A percentile compares a stretch with the other conserved stretches of the same genome.
Conservation (phyloP, 129 eudicot species). For the Kitagawia praeruptora region DNA sequence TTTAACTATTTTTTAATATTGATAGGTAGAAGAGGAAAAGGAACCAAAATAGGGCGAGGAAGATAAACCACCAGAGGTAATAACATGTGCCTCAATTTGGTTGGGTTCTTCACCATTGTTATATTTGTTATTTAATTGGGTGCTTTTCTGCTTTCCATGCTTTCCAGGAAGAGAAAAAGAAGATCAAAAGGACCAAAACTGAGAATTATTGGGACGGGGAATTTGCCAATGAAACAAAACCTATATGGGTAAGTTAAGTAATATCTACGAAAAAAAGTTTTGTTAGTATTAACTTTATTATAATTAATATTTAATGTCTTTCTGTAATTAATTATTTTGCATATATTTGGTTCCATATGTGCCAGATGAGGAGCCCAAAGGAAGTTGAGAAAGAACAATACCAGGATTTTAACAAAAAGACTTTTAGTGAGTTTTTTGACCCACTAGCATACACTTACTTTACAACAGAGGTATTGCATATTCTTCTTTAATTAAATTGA, state of each 20-base stretch:
- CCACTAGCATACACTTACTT: slow-evolving; percentile 80
- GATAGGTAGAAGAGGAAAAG: slow-evolving; percentile 89
- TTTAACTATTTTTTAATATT: not conserved
- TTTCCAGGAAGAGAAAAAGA: slow-evolving; percentile 69
- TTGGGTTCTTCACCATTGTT: not conserved
- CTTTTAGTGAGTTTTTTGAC: slow-evolving; percentile 67
- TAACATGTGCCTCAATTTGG: slow-evolving; percentile 2
- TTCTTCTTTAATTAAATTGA: not conserved
- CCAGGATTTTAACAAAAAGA: slow-evolving; percentile 81
- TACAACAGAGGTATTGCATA: slow-evolving; percentile 71
- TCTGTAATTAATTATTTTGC: not conserved
- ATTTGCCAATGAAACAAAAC: slow-evolving; percentile 85
- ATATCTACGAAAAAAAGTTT: not conserved
- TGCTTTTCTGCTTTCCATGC: slow-evolving; percentile 14
- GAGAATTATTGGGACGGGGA: slow-evolving; percentile 99
- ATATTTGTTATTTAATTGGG: not conserved
- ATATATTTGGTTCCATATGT: not conserved
- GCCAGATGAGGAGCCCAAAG: slow-evolving; percentile 81
- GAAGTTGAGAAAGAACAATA: slow-evolving; percentile 86
- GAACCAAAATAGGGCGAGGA: slow-evolving; percentile 87
- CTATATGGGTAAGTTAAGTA: slow-evolving; percentile 71
- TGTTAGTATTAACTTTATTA: not conserved
- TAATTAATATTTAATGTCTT: not conserved
- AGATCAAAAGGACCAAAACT: slow-evolving; percentile 71
- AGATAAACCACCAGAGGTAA: slow-evolving; percentile 69